Conservation (phyloP, 352 stramenopile species). For the Pythium phragmiticola region DNA sequence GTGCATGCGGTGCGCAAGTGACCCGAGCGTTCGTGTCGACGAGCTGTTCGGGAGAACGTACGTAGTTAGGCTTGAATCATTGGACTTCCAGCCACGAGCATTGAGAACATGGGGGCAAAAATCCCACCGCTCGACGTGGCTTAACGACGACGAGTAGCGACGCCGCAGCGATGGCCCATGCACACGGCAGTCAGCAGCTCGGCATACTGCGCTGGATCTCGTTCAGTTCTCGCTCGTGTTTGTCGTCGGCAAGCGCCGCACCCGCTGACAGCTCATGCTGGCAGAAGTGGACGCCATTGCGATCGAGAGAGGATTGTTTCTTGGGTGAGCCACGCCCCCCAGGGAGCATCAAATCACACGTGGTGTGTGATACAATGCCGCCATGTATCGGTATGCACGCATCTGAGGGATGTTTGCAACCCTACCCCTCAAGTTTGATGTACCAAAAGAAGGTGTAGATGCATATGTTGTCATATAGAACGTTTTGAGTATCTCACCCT, state of each 20-base stretch:
- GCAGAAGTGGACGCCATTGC: not conserved
- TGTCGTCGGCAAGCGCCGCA: not conserved
- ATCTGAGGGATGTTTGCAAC: not conserved
- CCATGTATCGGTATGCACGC: too few relatives aligned
- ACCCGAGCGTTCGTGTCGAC: not conserved
- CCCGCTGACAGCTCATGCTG: not conserved
- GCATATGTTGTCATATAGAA: not conserved
- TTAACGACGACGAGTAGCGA: constrained; percentile 30
- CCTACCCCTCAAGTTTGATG: not conserved
- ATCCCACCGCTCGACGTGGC: constrained; percentile 56
- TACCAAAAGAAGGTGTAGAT: not conserved
- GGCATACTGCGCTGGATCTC: constrained; percentile 34
- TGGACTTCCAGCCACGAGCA: constrained; percentile 53
- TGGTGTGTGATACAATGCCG: too few relatives aligned
- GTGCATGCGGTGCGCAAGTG: constrained; percentile 50
- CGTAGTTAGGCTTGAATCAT: constrained; percentile 41
- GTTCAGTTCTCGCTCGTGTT: constrained; percentile 13
- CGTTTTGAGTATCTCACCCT: not conserved
- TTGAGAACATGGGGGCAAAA: constrained; percentile 71
- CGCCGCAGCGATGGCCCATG: constrained; percentile 27
- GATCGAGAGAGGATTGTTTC: not conserved
- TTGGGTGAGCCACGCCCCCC: too few relatives aligned
- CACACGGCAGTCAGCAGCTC: constrained; percentile 27
- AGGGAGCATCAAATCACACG: too few relatives aligned
- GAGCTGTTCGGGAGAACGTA: constrained; percentile 22